Evolutionary conservation across 345 rosid genomes (phyloP).

Genomic region (Populus pruinosa): DNA sequence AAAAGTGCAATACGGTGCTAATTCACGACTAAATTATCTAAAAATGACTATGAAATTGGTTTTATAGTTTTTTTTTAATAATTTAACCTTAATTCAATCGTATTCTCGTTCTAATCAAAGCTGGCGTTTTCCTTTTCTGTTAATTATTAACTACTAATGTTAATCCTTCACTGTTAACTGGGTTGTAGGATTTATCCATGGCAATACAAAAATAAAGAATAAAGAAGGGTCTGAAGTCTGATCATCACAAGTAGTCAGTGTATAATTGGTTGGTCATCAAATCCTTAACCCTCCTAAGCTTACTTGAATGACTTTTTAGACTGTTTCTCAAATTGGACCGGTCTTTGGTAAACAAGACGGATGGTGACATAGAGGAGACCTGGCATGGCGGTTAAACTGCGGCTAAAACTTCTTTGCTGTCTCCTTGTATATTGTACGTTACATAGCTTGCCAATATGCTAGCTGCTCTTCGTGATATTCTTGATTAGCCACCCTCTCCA

Average conservation of each 20-base stretch:
- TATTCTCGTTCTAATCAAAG: too few relatives aligned
- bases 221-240: neutral
- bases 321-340: neutral
- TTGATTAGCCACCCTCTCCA: neutral
- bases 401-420: slow-evolving; percentile 1
- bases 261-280: slow-evolving; percentile 1
- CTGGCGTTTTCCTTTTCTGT: too few relatives aligned
- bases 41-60: too few relatives aligned
- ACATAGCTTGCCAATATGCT: neutral
- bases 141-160: too few relatives aligned
- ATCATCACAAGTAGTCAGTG: neutral
- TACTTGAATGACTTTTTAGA: neutral
- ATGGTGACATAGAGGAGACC: neutral
- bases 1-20: too few relatives aligned
- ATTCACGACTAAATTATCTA: too few relatives aligned
- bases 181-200: too few relatives aligned
- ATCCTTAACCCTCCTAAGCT: neutral
- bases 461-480: neutral
- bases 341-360: neutral
- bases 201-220: neutral
- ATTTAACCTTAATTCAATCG: too few relatives aligned
- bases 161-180: too few relatives aligned
- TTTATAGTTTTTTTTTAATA: too few relatives aligned
- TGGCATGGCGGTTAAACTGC: neutral
- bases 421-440: neutral